A percentile compares a stretch with the other conserved stretches of the same genome.
Conservation (phyloP, 2,329 filamentous ascomycete species). For the Aspergillus novofumigatus region DNA sequence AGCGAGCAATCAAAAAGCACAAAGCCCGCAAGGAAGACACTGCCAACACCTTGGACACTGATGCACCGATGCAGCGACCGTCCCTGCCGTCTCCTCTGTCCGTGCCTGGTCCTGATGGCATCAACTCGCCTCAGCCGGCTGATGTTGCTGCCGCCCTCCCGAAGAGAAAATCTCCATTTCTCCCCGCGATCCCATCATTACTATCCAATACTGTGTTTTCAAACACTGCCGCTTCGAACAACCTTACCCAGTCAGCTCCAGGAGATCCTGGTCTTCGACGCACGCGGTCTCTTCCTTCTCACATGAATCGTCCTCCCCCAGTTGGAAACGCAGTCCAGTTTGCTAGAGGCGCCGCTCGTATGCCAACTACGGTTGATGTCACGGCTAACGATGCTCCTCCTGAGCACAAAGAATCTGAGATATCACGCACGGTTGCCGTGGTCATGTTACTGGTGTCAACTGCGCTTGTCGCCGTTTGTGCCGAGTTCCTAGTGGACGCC, state of each 20-base stretch:
- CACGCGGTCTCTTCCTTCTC: slow-evolving; percentile 30
- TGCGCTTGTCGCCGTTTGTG: slow-evolving; percentile 57
- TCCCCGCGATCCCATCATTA: slow-evolving; percentile 26
- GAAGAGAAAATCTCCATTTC: slow-evolving; percentile 27
- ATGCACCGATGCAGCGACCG: slow-evolving; percentile 3
- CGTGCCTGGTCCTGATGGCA: slow-evolving; percentile 1
- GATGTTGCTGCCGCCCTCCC: slow-evolving; percentile 14
- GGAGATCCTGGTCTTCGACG: slow-evolving; percentile 21
- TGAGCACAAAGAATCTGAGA: slow-evolving; percentile 26
- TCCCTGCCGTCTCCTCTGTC: slow-evolving; percentile 14
- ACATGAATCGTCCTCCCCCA: slow-evolving; percentile 20
- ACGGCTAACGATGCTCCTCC: slow-evolving; percentile 8
- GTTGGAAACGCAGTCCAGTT: slow-evolving; percentile 33
- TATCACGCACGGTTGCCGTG: slow-evolving; percentile 56
- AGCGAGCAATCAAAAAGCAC: slow-evolving; percentile 21
- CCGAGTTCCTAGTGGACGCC: slow-evolving; percentile 70
- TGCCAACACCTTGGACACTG: background rate
- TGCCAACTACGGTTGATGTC: slow-evolving; percentile 15
- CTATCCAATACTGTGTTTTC: slow-evolving; percentile 35
- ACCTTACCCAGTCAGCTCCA: slow-evolving; percentile 8
- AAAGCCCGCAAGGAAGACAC: slow-evolving; percentile 15
- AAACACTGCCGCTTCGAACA: slow-evolving; percentile 15
- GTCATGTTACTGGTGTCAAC: slow-evolving; percentile 54
- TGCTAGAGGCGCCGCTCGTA: slow-evolving; percentile 29
- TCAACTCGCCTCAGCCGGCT: background rate